These are phyloP conservation scores for Linaria vulgaris DNA, from an alignment of 257 asterid species.

Conservation along the genomic window DNA sequence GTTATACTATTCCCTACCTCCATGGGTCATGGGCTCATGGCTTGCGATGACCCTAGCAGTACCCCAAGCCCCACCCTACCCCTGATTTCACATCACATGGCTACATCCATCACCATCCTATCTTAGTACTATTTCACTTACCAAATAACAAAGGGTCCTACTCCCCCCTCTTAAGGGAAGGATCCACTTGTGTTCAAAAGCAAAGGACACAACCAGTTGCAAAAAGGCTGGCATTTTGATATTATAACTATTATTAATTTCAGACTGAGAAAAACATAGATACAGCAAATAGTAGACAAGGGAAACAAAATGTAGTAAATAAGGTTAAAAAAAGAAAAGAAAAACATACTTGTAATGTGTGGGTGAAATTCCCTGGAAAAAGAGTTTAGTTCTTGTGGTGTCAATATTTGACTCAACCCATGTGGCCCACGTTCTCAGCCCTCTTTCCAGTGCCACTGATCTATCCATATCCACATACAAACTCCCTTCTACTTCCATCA, in stretches of 20 bases:
- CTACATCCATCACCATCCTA: too few species aligned
- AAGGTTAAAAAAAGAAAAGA: not conserved
- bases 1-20: too few species aligned
- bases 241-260: constrained; percentile 27
- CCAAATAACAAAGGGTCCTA: too few species aligned
- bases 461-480: constrained; percentile 78
- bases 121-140: too few species aligned
- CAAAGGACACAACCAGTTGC: constrained; percentile 30
- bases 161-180: too few species aligned
- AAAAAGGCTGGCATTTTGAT: constrained; percentile 34
- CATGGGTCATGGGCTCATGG: too few species aligned
- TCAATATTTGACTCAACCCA: constrained; percentile 83
- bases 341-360: constrained; percentile 76
- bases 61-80: too few species aligned
- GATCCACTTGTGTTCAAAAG: constrained; percentile 15
- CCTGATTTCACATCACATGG: too few species aligned
- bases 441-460: constrained; percentile 64
- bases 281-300: not conserved
- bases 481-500: constrained; percentile 70
- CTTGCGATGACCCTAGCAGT: too few species aligned
- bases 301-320: not conserved
- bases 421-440: constrained; percentile 81
- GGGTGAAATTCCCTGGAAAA: constrained; percentile 92
- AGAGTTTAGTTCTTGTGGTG: constrained; percentile 50
- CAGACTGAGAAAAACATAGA: too few species aligned